Conservation (phyloP, 345 rosid species). For the Gossypium herbaceum region DNA sequence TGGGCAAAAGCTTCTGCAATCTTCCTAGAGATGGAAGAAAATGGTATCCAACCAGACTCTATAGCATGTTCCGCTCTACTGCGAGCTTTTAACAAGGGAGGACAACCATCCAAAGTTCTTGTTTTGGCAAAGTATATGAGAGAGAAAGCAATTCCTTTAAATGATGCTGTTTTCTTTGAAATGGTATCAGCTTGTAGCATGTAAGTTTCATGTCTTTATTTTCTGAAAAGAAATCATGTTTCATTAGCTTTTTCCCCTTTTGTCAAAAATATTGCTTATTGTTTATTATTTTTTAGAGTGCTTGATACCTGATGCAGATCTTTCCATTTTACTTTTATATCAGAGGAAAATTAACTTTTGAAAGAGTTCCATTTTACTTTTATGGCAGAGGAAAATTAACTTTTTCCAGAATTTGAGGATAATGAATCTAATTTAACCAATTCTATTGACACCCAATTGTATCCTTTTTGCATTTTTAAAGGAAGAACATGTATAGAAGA, state of each 20-base stretch:
- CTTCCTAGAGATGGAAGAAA: constrained; percentile 70
- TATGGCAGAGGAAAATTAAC: not conserved
- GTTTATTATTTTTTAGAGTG: not conserved
- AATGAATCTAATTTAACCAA: not conserved
- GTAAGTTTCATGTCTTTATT: constrained; percentile 38
- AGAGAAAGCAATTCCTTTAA: constrained; percentile 58
- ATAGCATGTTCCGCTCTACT: constrained; percentile 77
- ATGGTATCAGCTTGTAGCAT: constrained; percentile 78
- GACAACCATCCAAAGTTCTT: constrained; percentile 66
- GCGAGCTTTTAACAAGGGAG: constrained; percentile 85
- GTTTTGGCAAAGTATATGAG: constrained; percentile 56
- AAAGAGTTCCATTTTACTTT: not conserved
- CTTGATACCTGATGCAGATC: constrained; percentile 1
- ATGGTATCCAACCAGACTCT: constrained; percentile 58
- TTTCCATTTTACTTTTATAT: not conserved
- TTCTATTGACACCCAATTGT: not conserved
- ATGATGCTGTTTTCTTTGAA: constrained; percentile 66
- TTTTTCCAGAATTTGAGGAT: not conserved
- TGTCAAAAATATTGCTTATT: not conserved
- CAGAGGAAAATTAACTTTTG: not conserved
- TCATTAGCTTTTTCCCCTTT: constrained; percentile 3
- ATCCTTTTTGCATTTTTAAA: constrained; percentile 9
- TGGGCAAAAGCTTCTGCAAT: constrained; percentile 68
- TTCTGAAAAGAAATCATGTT: not conserved
- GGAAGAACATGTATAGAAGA: not conserved